phyloP scores from a whole-genome alignment of 2,329 filamentous ascomycete genomes.

The Talaromyces albobiverticillius region DNA sequence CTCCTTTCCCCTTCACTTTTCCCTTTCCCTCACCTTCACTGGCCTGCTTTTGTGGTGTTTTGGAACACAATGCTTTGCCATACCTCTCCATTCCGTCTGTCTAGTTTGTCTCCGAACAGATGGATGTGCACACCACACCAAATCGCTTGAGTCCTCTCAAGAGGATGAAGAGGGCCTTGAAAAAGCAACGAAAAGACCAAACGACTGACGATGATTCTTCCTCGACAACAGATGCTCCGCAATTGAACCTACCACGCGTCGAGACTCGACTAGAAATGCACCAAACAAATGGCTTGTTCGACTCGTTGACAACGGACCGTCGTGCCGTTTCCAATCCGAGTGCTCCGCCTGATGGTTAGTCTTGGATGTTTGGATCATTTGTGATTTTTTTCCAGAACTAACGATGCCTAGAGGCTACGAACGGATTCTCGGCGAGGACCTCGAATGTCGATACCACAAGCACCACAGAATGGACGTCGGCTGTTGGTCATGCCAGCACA shows the following conservation, averaged over 20 bases:
- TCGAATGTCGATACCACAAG: conserved; percentile 27
- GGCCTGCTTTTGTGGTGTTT: not conserved
- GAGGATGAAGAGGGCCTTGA: conserved; percentile 23
- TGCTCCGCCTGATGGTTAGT: conserved; percentile 25
- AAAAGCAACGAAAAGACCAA: conserved; percentile 2
- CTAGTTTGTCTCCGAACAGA: not conserved
- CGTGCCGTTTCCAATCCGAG: conserved; percentile 22
- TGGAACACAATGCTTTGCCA: not conserved
- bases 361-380: not conserved
- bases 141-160: conserved; percentile 20
- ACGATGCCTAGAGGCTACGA: conserved; percentile 18
- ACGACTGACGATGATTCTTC: conserved; percentile 23
- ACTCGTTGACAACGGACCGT: conserved; percentile 24
- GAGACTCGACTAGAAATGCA: conserved; percentile 44
- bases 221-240: conserved; percentile 28
- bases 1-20: not conserved
- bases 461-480: conserved; percentile 46
- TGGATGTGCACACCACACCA: conserved; percentile 4
- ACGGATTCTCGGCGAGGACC: conserved; percentile 25
- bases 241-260: conserved; percentile 38
- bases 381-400: conserved; percentile 3
- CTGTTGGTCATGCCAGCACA: conserved; percentile 48
- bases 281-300: conserved; percentile 39
- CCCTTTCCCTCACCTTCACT: not conserved
- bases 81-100: not conserved